phyloP scores from a whole-genome alignment of 306 rosid species.

The Boehmeria nivea region DNA sequence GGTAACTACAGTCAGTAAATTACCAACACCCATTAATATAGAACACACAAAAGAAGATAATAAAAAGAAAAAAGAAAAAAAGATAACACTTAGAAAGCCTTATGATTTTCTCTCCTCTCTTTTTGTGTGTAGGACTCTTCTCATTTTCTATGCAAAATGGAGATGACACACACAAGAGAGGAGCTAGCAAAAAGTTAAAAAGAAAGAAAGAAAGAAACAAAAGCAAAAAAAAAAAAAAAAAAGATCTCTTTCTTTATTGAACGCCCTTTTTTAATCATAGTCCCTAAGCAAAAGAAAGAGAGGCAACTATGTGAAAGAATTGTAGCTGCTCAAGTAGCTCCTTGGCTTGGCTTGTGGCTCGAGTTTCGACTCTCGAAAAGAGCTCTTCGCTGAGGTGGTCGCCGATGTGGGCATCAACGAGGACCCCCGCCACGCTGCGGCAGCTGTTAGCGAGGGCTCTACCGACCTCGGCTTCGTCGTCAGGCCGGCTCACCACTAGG shows the following conservation, averaged over 20 bases:
- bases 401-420: slow-evolving; percentile 91
- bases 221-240: background rate
- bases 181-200: background rate
- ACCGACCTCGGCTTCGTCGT: slow-evolving; percentile 62
- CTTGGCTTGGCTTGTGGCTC: slow-evolving; percentile 63
- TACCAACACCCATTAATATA: slow-evolving; percentile 15
- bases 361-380: slow-evolving; percentile 46
- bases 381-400: slow-evolving; percentile 69
- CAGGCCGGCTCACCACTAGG: slow-evolving; percentile 65
- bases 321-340: slow-evolving; percentile 72
- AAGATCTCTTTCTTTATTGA: slow-evolving; percentile 6
- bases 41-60: slow-evolving; percentile 10
- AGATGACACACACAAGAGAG: slow-evolving; percentile 10
- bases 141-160: too few species aligned
- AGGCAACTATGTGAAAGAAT: slow-evolving; percentile 89
- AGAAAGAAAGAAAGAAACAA: background rate
- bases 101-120: too few species aligned
- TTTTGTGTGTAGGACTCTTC: too few species aligned
- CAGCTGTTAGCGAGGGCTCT: slow-evolving; percentile 70
- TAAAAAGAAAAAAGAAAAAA: background rate
- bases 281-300: slow-evolving; percentile 54
- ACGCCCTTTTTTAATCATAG: background rate
- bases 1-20: slow-evolving; percentile 22
- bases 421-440: slow-evolving; percentile 73
- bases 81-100: background rate